Base-by-base conservation (phyloP, 2,329 filamentous ascomycete species). In the Ceratocystis huliohia region DNA sequence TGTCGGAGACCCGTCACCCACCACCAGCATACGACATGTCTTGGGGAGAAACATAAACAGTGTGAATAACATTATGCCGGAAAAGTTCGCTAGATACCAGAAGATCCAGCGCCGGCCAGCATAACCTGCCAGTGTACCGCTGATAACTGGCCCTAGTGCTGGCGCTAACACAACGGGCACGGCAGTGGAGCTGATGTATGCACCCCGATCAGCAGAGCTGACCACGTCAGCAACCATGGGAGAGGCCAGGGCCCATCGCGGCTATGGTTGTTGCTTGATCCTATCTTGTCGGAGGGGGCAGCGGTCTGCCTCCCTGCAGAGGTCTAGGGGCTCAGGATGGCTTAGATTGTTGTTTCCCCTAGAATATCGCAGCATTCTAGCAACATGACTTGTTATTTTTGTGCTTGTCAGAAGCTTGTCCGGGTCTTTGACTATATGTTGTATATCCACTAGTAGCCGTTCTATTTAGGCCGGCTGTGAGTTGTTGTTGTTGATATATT, bases 221-320 rank as follows among this genome's bases (percentile, higher is more conserved):
- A 82, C 77, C 5, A 87, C 76, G 71, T 90, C 87, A 0, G 83
- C 83, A 1, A 89, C 79, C 0, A 88, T 81, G 0, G 81, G 86
- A 33, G 74, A 74, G 33, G 75, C 76, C 2, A 89, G 75, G 0
- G 85, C 81, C 8, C 33, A 13, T 37, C 8, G 3, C 33, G 33
- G 10, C 2, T 37, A 10, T 13, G 10, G 33, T 37, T 37, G 33
- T 37, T 37, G 7, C 6, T 33, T 33, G 30, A 33, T 33, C 0
- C 8, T 33, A 8, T 33, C 30, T 8, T 33, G 8, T 3, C 1
- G 8, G 33, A 37, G 1, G 10, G 8, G 33, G 10, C 33, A 37
- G 33, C 33, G 33, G 33, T 37, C 8, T 37, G 33, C 10, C 33
- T 37, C 33, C 10, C 2, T 5, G 6, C 8, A 37, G 33, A 37